These are phyloP conservation scores for Neurospora sp. DNA, from an alignment of 495 filamentous ascomycete genomes.

Conservation along the genomic window DNA sequence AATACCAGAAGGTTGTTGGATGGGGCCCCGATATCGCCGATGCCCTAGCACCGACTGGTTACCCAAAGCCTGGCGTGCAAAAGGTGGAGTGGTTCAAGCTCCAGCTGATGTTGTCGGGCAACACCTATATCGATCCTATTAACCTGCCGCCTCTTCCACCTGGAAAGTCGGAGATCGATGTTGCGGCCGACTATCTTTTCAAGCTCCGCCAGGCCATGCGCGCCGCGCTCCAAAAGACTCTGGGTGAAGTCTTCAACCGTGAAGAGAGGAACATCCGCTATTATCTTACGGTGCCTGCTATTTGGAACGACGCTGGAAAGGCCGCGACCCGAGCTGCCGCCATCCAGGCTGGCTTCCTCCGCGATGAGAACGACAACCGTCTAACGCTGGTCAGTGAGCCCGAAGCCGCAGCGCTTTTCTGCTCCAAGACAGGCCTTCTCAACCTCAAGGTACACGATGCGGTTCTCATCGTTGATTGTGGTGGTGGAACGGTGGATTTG, in stretches of 20 bases:
- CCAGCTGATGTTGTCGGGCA: constrained; percentile 66
- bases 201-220: constrained; percentile 67
- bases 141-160: constrained; percentile 66
- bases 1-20: constrained; percentile 67
- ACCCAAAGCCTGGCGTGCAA: constrained; percentile 65
- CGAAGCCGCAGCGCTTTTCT: constrained; percentile 64
- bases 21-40: constrained; percentile 72
- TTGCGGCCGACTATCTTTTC: constrained; percentile 67
- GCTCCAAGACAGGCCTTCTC: constrained; percentile 61
- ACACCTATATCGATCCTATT: constrained; percentile 72
- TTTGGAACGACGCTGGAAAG: constrained; percentile 71
- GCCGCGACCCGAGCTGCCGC: constrained; percentile 61
- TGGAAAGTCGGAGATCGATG: constrained; percentile 69
- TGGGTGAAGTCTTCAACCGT: constrained; percentile 66
- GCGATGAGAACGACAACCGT: constrained; percentile 66
- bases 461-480: constrained; percentile 65
- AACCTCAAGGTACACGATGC: constrained; percentile 68
- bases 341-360: constrained; percentile 64
- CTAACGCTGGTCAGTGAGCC: constrained; percentile 63
- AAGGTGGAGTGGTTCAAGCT: constrained; percentile 77
- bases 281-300: constrained; percentile 63
- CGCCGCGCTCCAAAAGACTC: constrained; percentile 62
- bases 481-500: constrained; percentile 65
- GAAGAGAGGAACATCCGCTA: constrained; percentile 67
- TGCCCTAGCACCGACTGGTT: constrained; percentile 61